Evolutionary conservation across 192 early-diverging fungal species (phyloP), one percentile per base, ranked within the genome.

Genomic region (Ramicandelaber brevisporus): DNA sequence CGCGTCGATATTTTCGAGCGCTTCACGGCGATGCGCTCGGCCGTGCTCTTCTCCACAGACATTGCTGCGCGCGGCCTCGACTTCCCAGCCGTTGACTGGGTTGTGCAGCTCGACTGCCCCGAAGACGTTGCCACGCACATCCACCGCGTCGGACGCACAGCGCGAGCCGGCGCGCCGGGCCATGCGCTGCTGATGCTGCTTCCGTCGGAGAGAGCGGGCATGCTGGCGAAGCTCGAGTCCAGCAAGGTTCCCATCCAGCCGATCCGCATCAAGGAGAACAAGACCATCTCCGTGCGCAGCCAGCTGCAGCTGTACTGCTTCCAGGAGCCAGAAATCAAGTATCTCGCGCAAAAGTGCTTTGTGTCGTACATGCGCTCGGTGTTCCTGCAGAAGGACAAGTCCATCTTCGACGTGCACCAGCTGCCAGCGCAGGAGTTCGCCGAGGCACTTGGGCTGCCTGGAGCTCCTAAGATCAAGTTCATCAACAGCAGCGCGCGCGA

Each of bases 21-120:
- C 30, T 98, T 95, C 40, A 73, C 64, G 12, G 50, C 62, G 6
- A 78, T 68, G 41, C 70, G 68, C 34, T 55, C 62, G 19, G 71
- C 76, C 3, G 73, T 68, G 20, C 36, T 98, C 20, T 83, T 98
- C 45, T 77, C 78, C 26, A 98, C 92, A 0, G 92, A 98, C 45
- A 66, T 98, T 43, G 84, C 92, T 7, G 76, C 92, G 2, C 79
- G 86, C 38, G 93, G 93, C 14, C 56, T 98, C 20, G 93, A 98
- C 52, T 92, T 98, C 41, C 89, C 93, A 0, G 75, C 84, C 7
- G 89, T 98, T 3, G 82, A 98, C 48, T 98, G 93, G 93, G 93
- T 98, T 17, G 64, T 98, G 22, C 93, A 98, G 36, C 40, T 90
- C 27, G 93, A 98, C 46, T 89, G 85, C 30, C 93, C 93, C 21